phyloP scores from a whole-genome alignment of 1,284 basidiomycete species.

The Spongiforma sp. region DNA sequence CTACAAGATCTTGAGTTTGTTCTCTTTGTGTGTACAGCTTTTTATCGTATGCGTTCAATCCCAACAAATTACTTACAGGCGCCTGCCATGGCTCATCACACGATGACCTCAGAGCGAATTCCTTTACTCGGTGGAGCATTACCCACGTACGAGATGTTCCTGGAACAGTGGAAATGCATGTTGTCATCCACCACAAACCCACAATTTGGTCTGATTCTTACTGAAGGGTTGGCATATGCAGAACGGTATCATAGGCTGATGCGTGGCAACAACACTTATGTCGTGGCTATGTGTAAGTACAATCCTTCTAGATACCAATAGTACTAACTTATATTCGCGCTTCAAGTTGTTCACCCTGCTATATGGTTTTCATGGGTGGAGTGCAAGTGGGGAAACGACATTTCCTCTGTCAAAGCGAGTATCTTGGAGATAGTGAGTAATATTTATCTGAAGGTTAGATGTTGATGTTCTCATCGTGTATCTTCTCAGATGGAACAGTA shows the following conservation, averaged over 20 bases:
- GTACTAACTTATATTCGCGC: neutral
- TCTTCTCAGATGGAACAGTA: too few relatives aligned
- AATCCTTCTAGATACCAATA: neutral
- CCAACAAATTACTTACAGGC: neutral
- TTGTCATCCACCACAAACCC: neutral
- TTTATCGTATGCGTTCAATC: neutral
- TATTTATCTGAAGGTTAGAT: neutral
- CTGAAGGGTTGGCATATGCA: neutral
- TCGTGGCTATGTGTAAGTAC: neutral
- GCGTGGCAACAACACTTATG: neutral
- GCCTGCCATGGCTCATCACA: neutral
- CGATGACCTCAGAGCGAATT: neutral
- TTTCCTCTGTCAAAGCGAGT: too few relatives aligned
- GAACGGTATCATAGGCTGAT: neutral
- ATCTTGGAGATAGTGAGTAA: too few relatives aligned
- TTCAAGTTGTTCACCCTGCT: too few relatives aligned
- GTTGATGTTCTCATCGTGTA: too few relatives aligned
- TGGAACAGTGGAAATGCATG: neutral
- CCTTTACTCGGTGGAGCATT: neutral
- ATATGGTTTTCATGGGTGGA: too few relatives aligned
- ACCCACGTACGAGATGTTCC: neutral
- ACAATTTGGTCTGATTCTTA: neutral
- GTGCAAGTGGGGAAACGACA: too few relatives aligned
- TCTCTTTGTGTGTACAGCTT: neutral
- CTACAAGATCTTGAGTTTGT: slow-evolving; percentile 2